These are phyloP conservation scores for Adansonia digitata DNA, from an alignment of 345 rosid species.

Conservation along the genomic window DNA sequence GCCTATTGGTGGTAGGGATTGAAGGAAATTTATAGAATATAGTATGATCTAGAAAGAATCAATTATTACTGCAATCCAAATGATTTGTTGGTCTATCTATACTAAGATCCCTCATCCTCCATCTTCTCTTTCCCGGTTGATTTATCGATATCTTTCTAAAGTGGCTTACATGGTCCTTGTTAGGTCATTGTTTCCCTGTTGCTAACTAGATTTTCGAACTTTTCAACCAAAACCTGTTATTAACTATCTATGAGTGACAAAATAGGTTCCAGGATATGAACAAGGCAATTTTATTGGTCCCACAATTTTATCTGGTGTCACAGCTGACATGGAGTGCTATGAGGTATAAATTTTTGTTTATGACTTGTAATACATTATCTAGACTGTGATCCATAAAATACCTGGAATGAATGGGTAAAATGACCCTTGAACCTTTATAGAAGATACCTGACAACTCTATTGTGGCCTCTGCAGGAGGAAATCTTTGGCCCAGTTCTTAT, in stretches of 20 bases:
- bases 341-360: conserved; percentile 43
- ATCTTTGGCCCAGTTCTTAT: conserved; percentile 97
- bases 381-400: not conserved
- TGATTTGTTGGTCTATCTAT: not conserved
- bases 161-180: not conserved
- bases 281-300: conserved; percentile 94
- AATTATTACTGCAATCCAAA: not conserved
- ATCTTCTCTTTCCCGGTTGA: not conserved
- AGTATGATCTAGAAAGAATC: not conserved
- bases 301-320: conserved; percentile 77
- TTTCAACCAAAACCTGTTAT: not conserved
- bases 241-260: conserved; percentile 5
- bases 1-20: not conserved
- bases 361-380: not conserved
- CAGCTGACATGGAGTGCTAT: conserved; percentile 94
- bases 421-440: not conserved
- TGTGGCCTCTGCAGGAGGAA: conserved; percentile 67
- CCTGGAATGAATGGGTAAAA: not conserved
- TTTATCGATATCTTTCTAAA: not conserved
- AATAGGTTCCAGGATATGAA: conserved; percentile 90
- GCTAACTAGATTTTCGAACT: not conserved
- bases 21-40: not conserved
- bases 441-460: not conserved
- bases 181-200: conserved; percentile 1
- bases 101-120: not conserved